Evolutionary conservation across 345 rosid species (phyloP), one percentile per base, ranked within the genome.

Genomic region (Aethionema arabicum): DNA sequence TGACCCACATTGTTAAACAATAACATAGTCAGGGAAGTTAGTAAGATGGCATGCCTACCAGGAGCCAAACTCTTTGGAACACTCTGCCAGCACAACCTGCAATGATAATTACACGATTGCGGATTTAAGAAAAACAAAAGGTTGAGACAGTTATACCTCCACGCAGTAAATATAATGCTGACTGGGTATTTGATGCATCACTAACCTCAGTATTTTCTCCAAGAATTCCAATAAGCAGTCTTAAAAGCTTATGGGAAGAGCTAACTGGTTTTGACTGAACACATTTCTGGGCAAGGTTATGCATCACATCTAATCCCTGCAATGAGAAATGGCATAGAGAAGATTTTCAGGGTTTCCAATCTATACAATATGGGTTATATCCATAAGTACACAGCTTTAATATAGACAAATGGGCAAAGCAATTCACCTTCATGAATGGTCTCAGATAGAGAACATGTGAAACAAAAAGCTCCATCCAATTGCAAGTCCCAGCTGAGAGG

Each of bases 301-400:
- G 80, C 95, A 93, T 87, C 80, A 84, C 87, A 68, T 93, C 99
- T 44, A 87, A 73, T 31, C 99, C 99, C 99, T 92, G 70, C 48
- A 32, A 59, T 45, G 67, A 44, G 66, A 54, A 52, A 74, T 66
- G 58, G 27, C 4, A 27, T 37, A 5, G 3, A 12, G n/a, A 48
- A 2, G 37, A 39, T 35, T 32, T 21, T 58, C 27, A 39, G 37
- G 27, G 21, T 4, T 42, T 36, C 32, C 41, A 7, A 8, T 44
- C 15, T 61, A 38, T 39, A 61, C 13, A 12, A 56, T 15, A 61
- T 35, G 32, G 50, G 56, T 12, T 53, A 27, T 16, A 31, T 70
- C 8, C 40, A 32, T n/a, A 5, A 58, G 42, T 31, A 41, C 49
- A 54, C 3, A 11, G 47, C 54, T 47, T 5, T 14, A 39, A 48